These are phyloP conservation scores for Castanea mollissima DNA, from an alignment of 306 rosid species.

Conservation along the genomic window DNA sequence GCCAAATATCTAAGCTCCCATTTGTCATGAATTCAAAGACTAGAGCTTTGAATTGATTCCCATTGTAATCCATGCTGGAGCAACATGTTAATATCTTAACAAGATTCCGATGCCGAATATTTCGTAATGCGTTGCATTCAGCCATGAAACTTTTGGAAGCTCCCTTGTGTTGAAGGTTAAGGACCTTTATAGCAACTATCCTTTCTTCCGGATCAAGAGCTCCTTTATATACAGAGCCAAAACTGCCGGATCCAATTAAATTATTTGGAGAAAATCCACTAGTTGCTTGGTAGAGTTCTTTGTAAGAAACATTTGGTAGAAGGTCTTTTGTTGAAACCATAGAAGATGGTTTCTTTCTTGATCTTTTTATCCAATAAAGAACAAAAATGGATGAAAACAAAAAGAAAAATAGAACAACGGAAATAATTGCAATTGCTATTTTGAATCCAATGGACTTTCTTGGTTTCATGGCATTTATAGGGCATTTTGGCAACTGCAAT, in stretches of 20 bases:
- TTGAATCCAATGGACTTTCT: constrained; percentile 2
- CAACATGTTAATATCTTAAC: constrained; percentile 33
- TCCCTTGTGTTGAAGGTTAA: constrained; percentile 22
- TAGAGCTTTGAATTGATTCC: constrained; percentile 32
- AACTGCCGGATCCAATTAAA: constrained; percentile 14
- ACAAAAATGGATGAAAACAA: not conserved
- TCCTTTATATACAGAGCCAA: constrained; percentile 28
- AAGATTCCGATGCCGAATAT: constrained; percentile 24
- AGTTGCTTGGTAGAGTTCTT: too few species aligned
- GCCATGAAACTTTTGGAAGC: constrained; percentile 27
- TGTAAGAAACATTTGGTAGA: not conserved
- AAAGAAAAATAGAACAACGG: constrained; percentile 14
- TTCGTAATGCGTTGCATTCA: constrained; percentile 19
- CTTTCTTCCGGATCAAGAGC: constrained; percentile 3
- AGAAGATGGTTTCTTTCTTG: not conserved
- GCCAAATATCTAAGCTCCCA: constrained; percentile 35
- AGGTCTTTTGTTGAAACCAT: constrained; percentile 1
- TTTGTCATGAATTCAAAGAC: constrained; percentile 29
- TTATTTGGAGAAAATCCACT: too few species aligned
- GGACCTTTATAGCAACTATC: constrained; percentile 29
- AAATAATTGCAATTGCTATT: constrained; percentile 2
- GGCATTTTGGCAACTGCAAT: constrained; percentile 3
- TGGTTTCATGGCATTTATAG: constrained; percentile 1
- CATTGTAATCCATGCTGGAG: constrained; percentile 16
- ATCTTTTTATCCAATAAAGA: not conserved